Base-by-base conservation (phyloP, 108 stramenopile genomes). In the Cyclotella cryptica region DNA sequence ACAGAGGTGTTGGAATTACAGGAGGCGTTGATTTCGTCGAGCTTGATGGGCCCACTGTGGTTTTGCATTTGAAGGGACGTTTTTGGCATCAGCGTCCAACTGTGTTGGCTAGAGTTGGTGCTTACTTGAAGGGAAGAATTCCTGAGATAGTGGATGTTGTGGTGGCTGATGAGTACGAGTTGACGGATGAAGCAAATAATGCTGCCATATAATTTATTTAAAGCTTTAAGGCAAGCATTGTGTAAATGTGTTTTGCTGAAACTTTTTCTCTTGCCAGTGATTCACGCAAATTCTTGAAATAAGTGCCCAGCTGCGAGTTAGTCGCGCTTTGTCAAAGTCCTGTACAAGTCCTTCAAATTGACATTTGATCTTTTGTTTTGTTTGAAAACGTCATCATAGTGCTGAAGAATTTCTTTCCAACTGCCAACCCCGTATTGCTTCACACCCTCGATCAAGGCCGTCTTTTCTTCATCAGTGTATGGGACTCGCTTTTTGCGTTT, bases 1-100 rank as follows among this genome's bases (percentile, higher is more conserved):
- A 96, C 74, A 74, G 93, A 26, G 92, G 92, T 10, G 97, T 98
- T 2, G 97, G 97, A 5, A 98, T 98, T 59, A 98, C 97, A 6
- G 97, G 97, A 41, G 91, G 91, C n/a, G 95, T 97, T 18, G 96
- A 98, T 66, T 96, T 89, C 73, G 96, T 97, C 10, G 95, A 93
- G 57, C 71, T 97, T 62, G 96, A 98, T 52, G 97, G 97, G 10
- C 97, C 97, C 5, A 88, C 76, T 12, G 83, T 84, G 2, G 79
- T 84, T 17, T 26, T 84, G 27, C 65, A 76, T 47, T 51, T 90
- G 14, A 91, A 91, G 55, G 96, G 96, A 26, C 77, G 97, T 49
- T 98, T 95, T 81, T 98, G 97, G 97, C 97, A 98, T 83, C 83
- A 97, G 73, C 85, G 94, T 19, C 85, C 88, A 24, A 88, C 93